phyloP scores from a whole-genome alignment of 2,329 filamentous ascomycete genomes.

The Penicillium sp. region DNA sequence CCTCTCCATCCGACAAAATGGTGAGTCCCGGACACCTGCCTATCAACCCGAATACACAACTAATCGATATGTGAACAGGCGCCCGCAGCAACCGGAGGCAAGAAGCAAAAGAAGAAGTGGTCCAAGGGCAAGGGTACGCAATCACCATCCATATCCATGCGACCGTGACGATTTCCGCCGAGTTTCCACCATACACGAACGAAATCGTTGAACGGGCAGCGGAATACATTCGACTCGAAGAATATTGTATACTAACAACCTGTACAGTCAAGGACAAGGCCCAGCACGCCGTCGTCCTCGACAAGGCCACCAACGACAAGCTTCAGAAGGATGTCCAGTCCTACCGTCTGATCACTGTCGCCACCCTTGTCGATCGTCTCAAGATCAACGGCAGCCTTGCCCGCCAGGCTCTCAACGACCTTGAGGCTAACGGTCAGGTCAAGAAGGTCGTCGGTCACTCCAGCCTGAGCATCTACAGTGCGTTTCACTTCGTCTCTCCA shows the following conservation, averaged over 20 bases:
- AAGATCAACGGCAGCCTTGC: constrained; percentile 99
- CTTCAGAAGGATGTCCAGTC: constrained; percentile 99
- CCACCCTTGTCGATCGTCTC: constrained; percentile 97
- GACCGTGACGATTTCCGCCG: constrained; percentile 25
- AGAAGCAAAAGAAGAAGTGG: constrained; percentile 61
- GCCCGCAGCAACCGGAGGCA: constrained; percentile 51
- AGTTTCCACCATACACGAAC: constrained; percentile 6
- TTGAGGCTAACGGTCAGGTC: constrained; percentile 98
- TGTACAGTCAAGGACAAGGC: constrained; percentile 99
- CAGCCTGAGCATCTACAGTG: constrained; percentile 98
- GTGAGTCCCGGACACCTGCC: constrained; percentile 18
- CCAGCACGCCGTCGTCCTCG: constrained; percentile 96
- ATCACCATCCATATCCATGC: constrained; percentile 19
- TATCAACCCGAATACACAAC: not conserved
- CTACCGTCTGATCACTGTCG: constrained; percentile 98
- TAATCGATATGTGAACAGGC: constrained; percentile 37
- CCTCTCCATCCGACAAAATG: constrained; percentile 29
- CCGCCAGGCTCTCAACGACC: constrained; percentile 81
- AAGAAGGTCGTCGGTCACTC: constrained; percentile 96
- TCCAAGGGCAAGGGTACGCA: constrained; percentile 58
- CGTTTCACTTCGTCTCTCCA: constrained; percentile 36
- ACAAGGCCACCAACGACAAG: constrained; percentile 96
- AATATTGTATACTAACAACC: constrained; percentile 22
- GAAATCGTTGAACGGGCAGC: constrained; percentile 17
- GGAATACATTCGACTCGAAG: not conserved